A percentile compares a stretch with the other conserved stretches of the same genome.
phyloP scores from a whole-genome alignment of 257 asterid species.

The Primulina huaijiensis region DNA sequence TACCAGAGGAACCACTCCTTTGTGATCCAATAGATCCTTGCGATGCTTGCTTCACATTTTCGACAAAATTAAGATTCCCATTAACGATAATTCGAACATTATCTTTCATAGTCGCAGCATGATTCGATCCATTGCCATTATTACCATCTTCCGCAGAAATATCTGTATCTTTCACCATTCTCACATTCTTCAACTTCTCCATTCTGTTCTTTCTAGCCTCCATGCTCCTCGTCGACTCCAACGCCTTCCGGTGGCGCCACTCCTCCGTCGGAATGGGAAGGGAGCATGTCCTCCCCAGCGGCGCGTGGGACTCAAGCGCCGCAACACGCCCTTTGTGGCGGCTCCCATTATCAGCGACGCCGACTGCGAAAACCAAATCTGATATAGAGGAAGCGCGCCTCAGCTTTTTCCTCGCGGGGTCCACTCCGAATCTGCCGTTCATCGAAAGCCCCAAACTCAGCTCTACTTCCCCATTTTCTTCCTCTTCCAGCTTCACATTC shows the following conservation, averaged over 20 bases:
- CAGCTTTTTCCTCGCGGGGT: constrained; percentile 49
- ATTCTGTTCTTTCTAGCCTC: constrained; percentile 45
- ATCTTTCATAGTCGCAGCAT: constrained; percentile 9
- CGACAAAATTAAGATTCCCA: neutral
- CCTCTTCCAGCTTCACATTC: constrained; percentile 10
- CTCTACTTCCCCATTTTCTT: constrained; percentile 46
- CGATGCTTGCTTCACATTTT: constrained; percentile 24
- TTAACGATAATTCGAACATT: constrained; percentile 14
- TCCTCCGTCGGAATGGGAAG: constrained; percentile 52
- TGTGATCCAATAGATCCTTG: constrained; percentile 39
- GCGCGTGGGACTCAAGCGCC: constrained; percentile 34
- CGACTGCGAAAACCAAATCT: constrained; percentile 27
- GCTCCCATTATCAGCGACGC: constrained; percentile 20
- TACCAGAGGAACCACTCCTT: constrained; percentile 42
- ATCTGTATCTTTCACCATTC: constrained; percentile 26
- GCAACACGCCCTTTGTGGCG: constrained; percentile 23
- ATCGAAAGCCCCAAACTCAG: constrained; percentile 68
- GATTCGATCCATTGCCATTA: constrained; percentile 7
- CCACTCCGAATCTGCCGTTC: constrained; percentile 84
- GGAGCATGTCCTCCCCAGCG: constrained; percentile 57
- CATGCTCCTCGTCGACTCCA: constrained; percentile 39
- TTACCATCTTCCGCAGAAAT: constrained; percentile 21
- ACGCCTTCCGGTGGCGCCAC: constrained; percentile 42
- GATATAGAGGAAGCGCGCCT: constrained; percentile 60
- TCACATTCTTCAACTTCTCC: constrained; percentile 38